Percentiles rank a stretch among this genome's conserved stretches.
These are phyloP conservation scores for Beta vulgaris DNA, from an alignment of 148 eudicot species.

Conservation along the genomic window DNA sequence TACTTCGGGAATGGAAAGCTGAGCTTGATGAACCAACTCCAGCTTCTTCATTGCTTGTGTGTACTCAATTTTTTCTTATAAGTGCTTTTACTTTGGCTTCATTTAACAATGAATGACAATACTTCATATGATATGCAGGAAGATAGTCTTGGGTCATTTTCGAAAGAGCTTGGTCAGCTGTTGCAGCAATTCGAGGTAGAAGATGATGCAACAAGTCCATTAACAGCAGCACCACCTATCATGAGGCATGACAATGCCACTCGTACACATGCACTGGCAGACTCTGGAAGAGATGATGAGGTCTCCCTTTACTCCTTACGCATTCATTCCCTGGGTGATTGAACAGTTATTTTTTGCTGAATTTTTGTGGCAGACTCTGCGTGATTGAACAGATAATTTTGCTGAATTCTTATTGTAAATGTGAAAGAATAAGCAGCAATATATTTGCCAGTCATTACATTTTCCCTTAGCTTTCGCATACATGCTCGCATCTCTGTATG, in stretches of 20 bases:
- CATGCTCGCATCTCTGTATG: too few relatives aligned
- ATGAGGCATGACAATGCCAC: conserved; percentile 21
- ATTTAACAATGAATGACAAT: not conserved
- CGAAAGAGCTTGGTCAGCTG: conserved; percentile 33
- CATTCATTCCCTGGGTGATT: not conserved
- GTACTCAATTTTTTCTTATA: conserved; percentile 10
- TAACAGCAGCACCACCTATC: conserved; percentile 24
- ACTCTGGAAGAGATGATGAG: conserved; percentile 23
- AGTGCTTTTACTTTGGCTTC: not conserved
- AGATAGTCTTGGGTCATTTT: conserved; percentile 38
- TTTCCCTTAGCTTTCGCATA: too few relatives aligned
- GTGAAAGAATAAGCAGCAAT: not conserved
- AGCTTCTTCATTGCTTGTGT: conserved; percentile 36
- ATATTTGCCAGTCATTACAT: not conserved
- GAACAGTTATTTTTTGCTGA: too few relatives aligned
- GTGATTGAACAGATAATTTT: too few relatives aligned
- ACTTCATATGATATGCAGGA: conserved; percentile 31
- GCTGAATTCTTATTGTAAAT: too few relatives aligned
- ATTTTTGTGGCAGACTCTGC: too few relatives aligned
- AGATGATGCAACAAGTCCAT: conserved; percentile 51
- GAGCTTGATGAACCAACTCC: conserved; percentile 49
- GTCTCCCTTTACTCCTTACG: conserved; percentile 14
- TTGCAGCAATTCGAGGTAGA: conserved; percentile 30
- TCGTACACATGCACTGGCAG: conserved; percentile 9
- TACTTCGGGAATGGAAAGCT: conserved; percentile 45